Percentiles rank a stretch among this genome's conserved stretches.
phyloP scores from a whole-genome alignment of 1,284 basidiomycete genomes.

The Cryptococcus sp. region DNA sequence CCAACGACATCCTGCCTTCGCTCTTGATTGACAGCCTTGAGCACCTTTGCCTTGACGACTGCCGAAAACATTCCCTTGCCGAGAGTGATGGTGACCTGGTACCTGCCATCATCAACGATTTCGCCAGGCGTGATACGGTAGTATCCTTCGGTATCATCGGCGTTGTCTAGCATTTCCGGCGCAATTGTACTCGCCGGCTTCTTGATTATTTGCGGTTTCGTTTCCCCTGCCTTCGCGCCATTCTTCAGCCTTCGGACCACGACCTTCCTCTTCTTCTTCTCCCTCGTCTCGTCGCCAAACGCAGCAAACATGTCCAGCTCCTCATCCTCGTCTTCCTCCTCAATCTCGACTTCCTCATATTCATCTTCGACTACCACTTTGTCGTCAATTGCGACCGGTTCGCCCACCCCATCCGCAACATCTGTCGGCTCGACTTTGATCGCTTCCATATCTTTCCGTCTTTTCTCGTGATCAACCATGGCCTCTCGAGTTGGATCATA shows the following conservation, averaged over 20 bases:
- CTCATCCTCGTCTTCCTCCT: conserved; percentile 63
- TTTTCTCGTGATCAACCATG: conserved; percentile 73
- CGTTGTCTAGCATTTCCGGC: conserved; percentile 58
- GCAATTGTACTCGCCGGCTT: conserved; percentile 58
- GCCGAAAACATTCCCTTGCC: conserved; percentile 99
- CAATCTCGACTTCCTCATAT: conserved; percentile 62
- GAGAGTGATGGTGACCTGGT: conserved; percentile 90
- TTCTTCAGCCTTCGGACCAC: conserved; percentile 57
- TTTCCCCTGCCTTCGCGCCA: conserved; percentile 63
- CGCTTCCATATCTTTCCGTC: conserved; percentile 46
- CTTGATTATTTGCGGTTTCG: conserved; percentile 76
- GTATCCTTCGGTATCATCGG: conserved; percentile 87
- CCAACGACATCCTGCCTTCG: conserved; percentile 56
- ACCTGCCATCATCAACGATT: conserved; percentile 85
- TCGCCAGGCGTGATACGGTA: conserved; percentile 94
- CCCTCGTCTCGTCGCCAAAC: conserved; percentile 59
- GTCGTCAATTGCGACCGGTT: conserved; percentile 44
- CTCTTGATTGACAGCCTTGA: conserved; percentile 66
- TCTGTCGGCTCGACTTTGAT: conserved; percentile 17
- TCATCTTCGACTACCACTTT: conserved; percentile 51
- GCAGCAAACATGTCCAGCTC: conserved; percentile 91
- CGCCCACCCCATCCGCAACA: conserved; percentile 52
- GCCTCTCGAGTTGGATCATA: conserved; percentile 87
- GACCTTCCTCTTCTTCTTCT: conserved; percentile 58
- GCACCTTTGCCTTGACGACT: conserved; percentile 85